Base-by-base conservation (phyloP, 805 yeast genomes). In the Zygosaccharomyces bisporus region DNA sequence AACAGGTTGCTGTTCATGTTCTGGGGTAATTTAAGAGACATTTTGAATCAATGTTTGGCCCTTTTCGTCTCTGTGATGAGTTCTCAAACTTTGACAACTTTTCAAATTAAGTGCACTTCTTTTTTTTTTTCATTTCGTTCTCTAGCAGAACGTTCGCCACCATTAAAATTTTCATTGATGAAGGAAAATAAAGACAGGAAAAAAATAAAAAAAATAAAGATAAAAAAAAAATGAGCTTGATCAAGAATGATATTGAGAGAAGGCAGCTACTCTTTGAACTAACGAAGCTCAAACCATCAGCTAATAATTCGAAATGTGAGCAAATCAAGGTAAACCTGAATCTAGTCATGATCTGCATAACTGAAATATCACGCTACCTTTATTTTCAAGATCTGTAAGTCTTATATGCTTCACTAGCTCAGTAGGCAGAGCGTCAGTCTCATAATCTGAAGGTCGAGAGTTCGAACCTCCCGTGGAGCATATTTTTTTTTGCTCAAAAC, bases 1-100 rank as follows among this genome's bases (percentile, higher is more conserved):
- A 93, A 93, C 40, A 93, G 78, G 44, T 96, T 96, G 30, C 95
- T 77, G 53, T 86, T 86, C 35, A 98, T 98, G 39, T 95, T 95
- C 55, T 80, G 81, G 27, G 99, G 99, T 50, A 93, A 72, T 69
- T 86, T 85, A 45, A 93, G 73, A 41, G 96, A 87, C 97, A 91
- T 91, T 10, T 14, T 30, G 13, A 14, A 29, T 30, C 25, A 20
- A 30, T 29, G 3, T 39, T 12, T 4, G 12, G 16, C 14, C 42
- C 32, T 2, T 2, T 27, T 16, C 5, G 27, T 39, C 40, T 24
- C 40, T 37, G 10, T 20, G 40, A 25, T 18, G 20, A 37, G 13
- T 25, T 37, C 6, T 14, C 21, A 17, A 14, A 7, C 14, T 14
- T 18, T 25, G 16, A 14, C 21, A 20, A 21, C 21, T 25, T 37